phyloP scores from a whole-genome alignment of 345 rosid species.

The Gossypium anomalum region DNA sequence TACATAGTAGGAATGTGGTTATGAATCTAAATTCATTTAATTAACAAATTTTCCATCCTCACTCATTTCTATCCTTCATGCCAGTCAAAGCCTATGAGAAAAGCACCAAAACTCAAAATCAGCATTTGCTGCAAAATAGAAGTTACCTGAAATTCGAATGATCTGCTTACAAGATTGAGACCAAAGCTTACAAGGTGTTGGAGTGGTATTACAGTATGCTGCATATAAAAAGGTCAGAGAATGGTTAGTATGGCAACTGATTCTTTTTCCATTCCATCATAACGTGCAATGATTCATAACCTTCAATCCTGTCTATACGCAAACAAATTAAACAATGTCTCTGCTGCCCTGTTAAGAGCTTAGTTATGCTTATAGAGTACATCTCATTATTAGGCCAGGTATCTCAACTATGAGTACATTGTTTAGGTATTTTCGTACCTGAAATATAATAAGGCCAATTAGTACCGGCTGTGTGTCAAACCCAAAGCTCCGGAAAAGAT shows the following conservation, averaged over 20 bases:
- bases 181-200: slow-evolving; percentile 87
- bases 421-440: slow-evolving; percentile 45
- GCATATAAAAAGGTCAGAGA: slow-evolving; percentile 28
- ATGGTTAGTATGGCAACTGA: slow-evolving; percentile 11
- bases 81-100: neutral
- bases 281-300: neutral
- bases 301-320: neutral
- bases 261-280: neutral
- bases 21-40: no score
- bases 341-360: neutral
- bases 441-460: slow-evolving; percentile 92
- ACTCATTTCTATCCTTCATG: no score
- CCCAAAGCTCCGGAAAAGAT: slow-evolving; percentile 93
- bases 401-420: neutral
- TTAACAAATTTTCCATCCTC: no score
- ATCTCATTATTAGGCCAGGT: neutral
- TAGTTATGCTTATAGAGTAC: neutral
- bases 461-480: slow-evolving; percentile 90
- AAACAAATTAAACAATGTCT: neutral
- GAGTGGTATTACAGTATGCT: slow-evolving; percentile 91
- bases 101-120: slow-evolving; percentile 2
- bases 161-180: slow-evolving; percentile 90
- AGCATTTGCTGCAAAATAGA: neutral
- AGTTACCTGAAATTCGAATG: slow-evolving; percentile 95
- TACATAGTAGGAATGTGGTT: no score